Conservation (phyloP, 257 asterid genomes). For the Nemophila menziesii region DNA sequence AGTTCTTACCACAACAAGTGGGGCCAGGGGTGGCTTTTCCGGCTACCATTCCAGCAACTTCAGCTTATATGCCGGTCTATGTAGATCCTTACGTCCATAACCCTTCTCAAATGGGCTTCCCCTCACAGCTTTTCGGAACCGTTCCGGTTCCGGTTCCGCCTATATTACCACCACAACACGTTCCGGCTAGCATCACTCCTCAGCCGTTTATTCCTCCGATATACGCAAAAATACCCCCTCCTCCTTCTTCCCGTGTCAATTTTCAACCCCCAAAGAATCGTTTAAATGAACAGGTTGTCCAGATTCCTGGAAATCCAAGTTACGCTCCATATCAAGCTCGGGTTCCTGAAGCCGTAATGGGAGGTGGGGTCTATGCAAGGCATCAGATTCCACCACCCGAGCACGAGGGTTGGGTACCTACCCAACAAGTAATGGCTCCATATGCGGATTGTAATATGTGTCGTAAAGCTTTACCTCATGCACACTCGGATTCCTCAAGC, state of each 20-base stretch:
- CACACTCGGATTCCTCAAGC: slow-evolving; percentile 79
- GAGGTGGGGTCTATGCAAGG: slow-evolving; percentile 55
- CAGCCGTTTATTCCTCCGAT: slow-evolving; percentile 51
- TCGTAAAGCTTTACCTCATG: slow-evolving; percentile 89
- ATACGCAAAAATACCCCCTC: slow-evolving; percentile 64
- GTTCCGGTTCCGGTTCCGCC: slow-evolving; percentile 43
- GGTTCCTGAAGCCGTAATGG: slow-evolving; percentile 33
- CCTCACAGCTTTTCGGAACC: slow-evolving; percentile 43
- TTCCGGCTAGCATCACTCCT: slow-evolving; percentile 32
- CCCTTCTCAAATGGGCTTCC: slow-evolving; percentile 63
- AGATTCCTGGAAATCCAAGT: slow-evolving; percentile 49
- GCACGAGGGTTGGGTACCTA: slow-evolving; percentile 19
- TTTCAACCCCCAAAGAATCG: slow-evolving; percentile 54
- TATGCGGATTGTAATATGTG: slow-evolving; percentile 74
- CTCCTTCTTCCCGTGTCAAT: slow-evolving; percentile 45
- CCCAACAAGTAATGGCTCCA: slow-evolving; percentile 18
- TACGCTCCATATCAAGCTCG: slow-evolving; percentile 38
- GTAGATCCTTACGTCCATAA: slow-evolving; percentile 47
- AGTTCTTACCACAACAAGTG: slow-evolving; percentile 31
- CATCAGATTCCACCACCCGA: slow-evolving; percentile 51
- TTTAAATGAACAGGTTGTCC: slow-evolving; percentile 51
- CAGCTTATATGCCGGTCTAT: slow-evolving; percentile 44
- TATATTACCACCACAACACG: slow-evolving; percentile 39
- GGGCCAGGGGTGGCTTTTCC: slow-evolving; percentile 26
- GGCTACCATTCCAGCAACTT: slow-evolving; percentile 32